A percentile compares a stretch with the other conserved stretches of the same genome.
phyloP scores from a whole-genome alignment of 176 grass and related monocot genomes.

The Secale cereale region DNA sequence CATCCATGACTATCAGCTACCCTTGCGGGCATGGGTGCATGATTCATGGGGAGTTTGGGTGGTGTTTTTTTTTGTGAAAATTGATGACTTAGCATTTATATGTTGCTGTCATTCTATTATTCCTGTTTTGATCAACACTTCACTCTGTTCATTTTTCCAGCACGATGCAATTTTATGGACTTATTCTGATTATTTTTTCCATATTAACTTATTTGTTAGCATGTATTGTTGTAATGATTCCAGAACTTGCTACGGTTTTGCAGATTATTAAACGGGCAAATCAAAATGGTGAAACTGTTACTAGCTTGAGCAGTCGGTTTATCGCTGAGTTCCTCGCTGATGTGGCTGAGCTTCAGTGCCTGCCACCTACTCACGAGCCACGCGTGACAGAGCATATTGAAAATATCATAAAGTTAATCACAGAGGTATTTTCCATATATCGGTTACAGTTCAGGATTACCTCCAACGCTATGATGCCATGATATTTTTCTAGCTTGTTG shows the following conservation, averaged over 20 bases:
- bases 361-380: constrained; percentile 68
- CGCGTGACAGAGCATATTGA: constrained; percentile 88
- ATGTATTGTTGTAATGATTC: constrained; percentile 13
- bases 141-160: neutral
- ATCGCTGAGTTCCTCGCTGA: constrained; percentile 78
- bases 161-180: neutral
- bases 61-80: neutral
- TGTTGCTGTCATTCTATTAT: neutral
- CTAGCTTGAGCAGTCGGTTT: constrained; percentile 60
- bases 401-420: constrained; percentile 79
- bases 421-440: constrained; percentile 46
- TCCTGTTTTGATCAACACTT: neutral
- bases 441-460: neutral
- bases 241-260: constrained; percentile 19
- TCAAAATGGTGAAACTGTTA: constrained; percentile 63
- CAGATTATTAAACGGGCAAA: constrained; percentile 93
- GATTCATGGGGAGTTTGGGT: constrained; percentile 7
- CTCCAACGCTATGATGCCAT: neutral
- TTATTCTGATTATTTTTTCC: neutral
- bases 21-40: neutral
- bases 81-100: neutral
- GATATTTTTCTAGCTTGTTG: neutral
- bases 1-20: neutral
- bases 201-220: neutral
- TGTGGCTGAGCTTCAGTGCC: constrained; percentile 68